phyloP scores from a whole-genome alignment of 129 eudicot genomes.

The Cynara cardunculus region DNA sequence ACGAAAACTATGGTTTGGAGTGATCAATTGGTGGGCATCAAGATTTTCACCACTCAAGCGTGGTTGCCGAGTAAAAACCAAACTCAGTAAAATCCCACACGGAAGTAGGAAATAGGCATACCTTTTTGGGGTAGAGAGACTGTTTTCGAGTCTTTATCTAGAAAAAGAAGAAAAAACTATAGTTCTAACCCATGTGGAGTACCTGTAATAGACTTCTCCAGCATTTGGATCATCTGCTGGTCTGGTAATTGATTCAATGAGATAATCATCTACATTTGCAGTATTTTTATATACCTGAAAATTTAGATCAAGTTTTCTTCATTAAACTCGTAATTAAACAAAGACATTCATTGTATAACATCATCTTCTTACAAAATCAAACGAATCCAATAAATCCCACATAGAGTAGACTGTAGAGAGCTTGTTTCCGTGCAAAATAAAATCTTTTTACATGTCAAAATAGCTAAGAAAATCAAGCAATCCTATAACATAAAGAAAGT shows the following conservation, averaged over 20 bases:
- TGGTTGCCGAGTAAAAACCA: no score
- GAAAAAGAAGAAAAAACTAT: neutral
- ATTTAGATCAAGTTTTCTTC: neutral
- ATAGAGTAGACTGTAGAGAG: neutral
- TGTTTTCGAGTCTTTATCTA: neutral
- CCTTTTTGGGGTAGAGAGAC: neutral
- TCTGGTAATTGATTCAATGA: constrained; percentile 70
- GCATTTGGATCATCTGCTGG: constrained; percentile 95
- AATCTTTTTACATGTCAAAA: neutral
- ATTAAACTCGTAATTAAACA: neutral
- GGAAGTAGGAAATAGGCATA: neutral
- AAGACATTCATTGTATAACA: neutral
- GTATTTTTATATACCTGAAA: constrained; percentile 79
- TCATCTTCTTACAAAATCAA: neutral
- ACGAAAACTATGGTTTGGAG: no score
- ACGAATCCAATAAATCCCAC: neutral
- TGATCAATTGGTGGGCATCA: no score
- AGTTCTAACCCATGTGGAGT: neutral
- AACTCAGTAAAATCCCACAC: no score
- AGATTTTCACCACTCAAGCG: no score
- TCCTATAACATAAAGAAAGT: neutral
- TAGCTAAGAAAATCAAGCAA: neutral
- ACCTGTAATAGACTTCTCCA: constrained; percentile 99
- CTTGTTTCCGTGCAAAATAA: neutral
- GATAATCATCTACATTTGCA: constrained; percentile 93